Percentiles rank a stretch among this genome's conserved stretches.
Conservation (phyloP, 768 basidiomycete species). For the Boletus vermiculosoides region DNA sequence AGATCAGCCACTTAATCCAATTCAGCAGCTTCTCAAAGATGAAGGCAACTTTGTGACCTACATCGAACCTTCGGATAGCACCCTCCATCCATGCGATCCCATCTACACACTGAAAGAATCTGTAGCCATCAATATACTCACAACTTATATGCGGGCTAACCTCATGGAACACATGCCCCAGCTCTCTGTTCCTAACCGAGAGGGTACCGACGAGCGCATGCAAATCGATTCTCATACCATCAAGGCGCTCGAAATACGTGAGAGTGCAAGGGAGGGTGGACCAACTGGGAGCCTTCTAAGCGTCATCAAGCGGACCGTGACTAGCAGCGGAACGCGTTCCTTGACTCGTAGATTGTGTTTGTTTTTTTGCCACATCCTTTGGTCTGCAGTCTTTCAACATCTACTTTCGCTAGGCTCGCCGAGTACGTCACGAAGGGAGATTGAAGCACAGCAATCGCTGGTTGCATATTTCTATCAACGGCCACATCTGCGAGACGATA, state of each 20-base stretch:
- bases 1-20: slow-evolving; percentile 39
- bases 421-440: slow-evolving; percentile 71
- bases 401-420: slow-evolving; percentile 63
- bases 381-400: slow-evolving; percentile 15
- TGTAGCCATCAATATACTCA: slow-evolving; percentile 59
- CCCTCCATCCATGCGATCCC: slow-evolving; percentile 3
- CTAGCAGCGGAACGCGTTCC: slow-evolving; percentile 73
- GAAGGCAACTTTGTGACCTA: slow-evolving; percentile 58
- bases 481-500: slow-evolving; percentile 63
- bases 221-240: slow-evolving; percentile 88
- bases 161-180: slow-evolving; percentile 78
- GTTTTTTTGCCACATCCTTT: slow-evolving; percentile 20
- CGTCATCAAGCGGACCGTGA: slow-evolving; percentile 73
- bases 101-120: slow-evolving; percentile 42
- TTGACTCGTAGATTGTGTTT: slow-evolving; percentile 77
- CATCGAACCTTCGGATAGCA: slow-evolving; percentile 16
- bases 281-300: slow-evolving; percentile 71
- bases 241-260: slow-evolving; percentile 82
- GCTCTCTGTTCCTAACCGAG: slow-evolving; percentile 55
- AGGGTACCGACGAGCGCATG: slow-evolving; percentile 61
- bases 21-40: slow-evolving; percentile 50
- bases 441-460: slow-evolving; percentile 71
- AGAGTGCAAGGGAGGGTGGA: slow-evolving; percentile 71
- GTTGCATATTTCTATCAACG: slow-evolving; percentile 67
- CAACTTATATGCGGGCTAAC: slow-evolving; percentile 60